Percentiles rank a stretch among this genome's conserved stretches.
Evolutionary conservation across 352 stramenopile species (phyloP).

Genomic region (Globisporangium lucens): DNA sequence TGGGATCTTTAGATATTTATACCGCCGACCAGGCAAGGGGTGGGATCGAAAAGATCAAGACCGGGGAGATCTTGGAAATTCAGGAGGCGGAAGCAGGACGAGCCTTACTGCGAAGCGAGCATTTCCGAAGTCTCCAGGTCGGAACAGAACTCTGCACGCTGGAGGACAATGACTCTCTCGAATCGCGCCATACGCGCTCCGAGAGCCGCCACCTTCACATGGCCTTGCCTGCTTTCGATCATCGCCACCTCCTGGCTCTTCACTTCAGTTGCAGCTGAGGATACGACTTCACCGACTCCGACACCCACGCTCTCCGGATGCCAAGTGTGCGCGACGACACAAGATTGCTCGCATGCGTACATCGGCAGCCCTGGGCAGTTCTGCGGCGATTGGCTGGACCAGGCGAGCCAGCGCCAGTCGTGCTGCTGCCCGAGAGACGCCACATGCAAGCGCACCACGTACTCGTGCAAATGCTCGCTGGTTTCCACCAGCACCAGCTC

Average conservation of each 20-base stretch:
- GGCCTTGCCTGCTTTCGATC: background rate
- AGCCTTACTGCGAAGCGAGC: background rate
- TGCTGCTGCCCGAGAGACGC: conserved; percentile 29
- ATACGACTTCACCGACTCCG: background rate
- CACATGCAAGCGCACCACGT: conserved; percentile 16
- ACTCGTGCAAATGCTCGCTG: conserved; percentile 10
- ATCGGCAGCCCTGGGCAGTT: conserved; percentile 21
- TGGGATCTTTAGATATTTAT: too few relatives aligned
- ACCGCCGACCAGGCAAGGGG: too few relatives aligned
- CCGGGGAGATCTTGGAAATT: background rate
- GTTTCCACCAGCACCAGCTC: background rate
- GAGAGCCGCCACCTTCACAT: background rate
- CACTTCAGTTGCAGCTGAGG: background rate
- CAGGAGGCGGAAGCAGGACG: background rate
- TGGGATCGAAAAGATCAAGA: background rate
- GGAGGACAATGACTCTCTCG: background rate
- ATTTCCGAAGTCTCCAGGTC: conserved; percentile 3
- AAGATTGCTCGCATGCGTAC: conserved; percentile 28
- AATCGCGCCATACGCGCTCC: background rate
- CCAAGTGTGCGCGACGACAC: conserved; percentile 20
- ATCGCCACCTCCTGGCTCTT: background rate
- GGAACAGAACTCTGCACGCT: background rate
- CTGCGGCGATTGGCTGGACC: conserved; percentile 30
- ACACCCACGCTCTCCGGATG: conserved; percentile 20
- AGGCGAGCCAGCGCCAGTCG: conserved; percentile 15